Conservation (phyloP, 768 basidiomycete genomes). For the Russula emetica region DNA sequence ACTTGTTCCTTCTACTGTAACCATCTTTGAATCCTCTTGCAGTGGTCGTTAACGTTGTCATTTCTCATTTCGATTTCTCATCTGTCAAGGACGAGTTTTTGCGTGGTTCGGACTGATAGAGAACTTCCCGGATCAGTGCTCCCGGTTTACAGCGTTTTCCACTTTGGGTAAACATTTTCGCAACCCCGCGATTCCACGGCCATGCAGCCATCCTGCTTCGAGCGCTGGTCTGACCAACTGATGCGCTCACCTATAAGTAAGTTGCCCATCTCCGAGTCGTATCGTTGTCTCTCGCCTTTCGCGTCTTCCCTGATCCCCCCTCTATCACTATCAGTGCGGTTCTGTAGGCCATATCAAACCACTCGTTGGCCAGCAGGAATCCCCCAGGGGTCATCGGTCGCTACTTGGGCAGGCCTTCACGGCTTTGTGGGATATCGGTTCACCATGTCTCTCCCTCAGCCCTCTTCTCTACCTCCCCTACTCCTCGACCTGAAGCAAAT, state of each 20-base stretch:
- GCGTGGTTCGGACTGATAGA: neutral
- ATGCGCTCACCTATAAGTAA: neutral
- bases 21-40: neutral
- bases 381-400: neutral
- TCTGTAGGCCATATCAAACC: neutral
- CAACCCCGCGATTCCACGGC: neutral
- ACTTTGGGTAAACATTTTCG: neutral
- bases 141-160: neutral
- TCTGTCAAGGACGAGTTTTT: neutral
- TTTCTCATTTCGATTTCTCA: neutral
- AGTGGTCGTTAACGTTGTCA: neutral
- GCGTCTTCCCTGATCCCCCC: neutral
- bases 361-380: neutral
- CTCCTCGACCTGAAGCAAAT: slow-evolving; percentile 19
- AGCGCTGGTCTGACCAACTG: neutral
- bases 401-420: neutral
- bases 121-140: neutral
- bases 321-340: neutral
- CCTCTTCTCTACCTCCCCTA: neutral
- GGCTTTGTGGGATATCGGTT: neutral
- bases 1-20: neutral
- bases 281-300: neutral
- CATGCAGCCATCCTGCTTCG: neutral
- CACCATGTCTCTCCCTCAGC: slow-evolving; percentile 1
- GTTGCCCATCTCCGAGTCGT: neutral